Conservation (phyloP, 768 basidiomycete species). For the Candolleomyces aberdarensis region DNA sequence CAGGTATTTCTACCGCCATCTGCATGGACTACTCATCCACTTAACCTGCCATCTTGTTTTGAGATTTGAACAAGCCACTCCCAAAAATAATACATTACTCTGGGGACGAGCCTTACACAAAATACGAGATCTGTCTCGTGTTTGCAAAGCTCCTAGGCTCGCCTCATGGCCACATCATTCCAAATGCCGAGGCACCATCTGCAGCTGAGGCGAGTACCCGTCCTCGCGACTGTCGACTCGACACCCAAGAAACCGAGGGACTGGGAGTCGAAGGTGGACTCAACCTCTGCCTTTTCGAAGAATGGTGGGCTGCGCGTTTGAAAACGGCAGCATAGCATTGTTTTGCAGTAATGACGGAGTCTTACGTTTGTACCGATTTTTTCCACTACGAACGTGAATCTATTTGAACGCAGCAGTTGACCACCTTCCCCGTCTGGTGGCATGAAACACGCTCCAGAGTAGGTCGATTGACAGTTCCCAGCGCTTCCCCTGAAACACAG, state of each 20-base stretch:
- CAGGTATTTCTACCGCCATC: slow-evolving; percentile 38
- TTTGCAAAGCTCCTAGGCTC: slow-evolving; percentile 70
- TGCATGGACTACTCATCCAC: not conserved
- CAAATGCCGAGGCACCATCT: slow-evolving; percentile 66
- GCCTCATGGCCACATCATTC: slow-evolving; percentile 70
- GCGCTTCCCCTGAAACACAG: too few relatives aligned
- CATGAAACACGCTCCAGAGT: too few relatives aligned
- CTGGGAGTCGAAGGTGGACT: slow-evolving; percentile 59
- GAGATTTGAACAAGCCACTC: slow-evolving; percentile 39
- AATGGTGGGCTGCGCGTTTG: slow-evolving; percentile 75
- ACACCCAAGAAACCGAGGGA: slow-evolving; percentile 70
- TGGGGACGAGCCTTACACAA: slow-evolving; percentile 77
- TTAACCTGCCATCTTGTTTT: not conserved
- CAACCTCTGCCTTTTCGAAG: slow-evolving; percentile 67
- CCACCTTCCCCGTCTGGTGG: too few relatives aligned
- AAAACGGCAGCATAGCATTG: slow-evolving; percentile 14
- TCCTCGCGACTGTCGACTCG: slow-evolving; percentile 78
- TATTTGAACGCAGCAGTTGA: too few relatives aligned
- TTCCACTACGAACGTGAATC: too few relatives aligned
- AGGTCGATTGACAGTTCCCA: too few relatives aligned
- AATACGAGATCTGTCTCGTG: slow-evolving; percentile 87
- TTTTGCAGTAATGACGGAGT: too few relatives aligned
- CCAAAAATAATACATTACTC: slow-evolving; percentile 87
- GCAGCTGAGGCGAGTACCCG: slow-evolving; percentile 66
- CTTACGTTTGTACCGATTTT: too few relatives aligned